Evolutionary conservation across 2,329 filamentous ascomycete genomes (phyloP).

Genomic region (Pyrenophora seminiperda): DNA sequence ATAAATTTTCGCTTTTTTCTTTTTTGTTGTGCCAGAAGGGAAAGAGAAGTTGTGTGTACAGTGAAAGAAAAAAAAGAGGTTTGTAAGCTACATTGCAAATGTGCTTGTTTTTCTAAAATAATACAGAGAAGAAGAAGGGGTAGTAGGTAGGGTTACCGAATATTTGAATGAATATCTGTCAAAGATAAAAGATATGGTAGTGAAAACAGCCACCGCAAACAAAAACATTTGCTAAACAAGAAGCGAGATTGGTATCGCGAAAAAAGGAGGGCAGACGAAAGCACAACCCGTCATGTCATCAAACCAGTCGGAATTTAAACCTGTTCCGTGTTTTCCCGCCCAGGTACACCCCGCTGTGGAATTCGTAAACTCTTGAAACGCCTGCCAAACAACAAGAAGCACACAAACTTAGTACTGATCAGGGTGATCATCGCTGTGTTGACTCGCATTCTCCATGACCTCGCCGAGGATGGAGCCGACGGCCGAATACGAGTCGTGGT

Average conservation of each 20-base stretch:
- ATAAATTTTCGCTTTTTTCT: no score
- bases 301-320: conserved; percentile 16
- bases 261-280: conserved; percentile 3
- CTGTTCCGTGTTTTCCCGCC: background rate
- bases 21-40: no score
- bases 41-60: background rate
- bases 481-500: conserved; percentile 44
- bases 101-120: background rate
- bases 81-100: conserved; percentile 6
- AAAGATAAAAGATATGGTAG: conserved; percentile 1
- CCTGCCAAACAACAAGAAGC: conserved; percentile 13
- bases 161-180: conserved; percentile 15
- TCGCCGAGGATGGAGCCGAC: conserved; percentile 45
- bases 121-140: conserved; percentile 2
- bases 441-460: conserved; percentile 41
- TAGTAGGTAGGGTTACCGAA: conserved; percentile 25
- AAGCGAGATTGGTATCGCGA: conserved; percentile 22
- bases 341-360: no score
- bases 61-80: background rate
- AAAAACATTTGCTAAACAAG: conserved; percentile 11
- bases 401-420: conserved; percentile 25
- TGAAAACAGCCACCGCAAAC: conserved; percentile 37
- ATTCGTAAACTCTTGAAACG: conserved; percentile 10
- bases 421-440: conserved; percentile 41
- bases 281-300: conserved; percentile 11